Base-by-base conservation (phyloP, 1,139 yeast genomes). In the Pichia norvegensis region DNA sequence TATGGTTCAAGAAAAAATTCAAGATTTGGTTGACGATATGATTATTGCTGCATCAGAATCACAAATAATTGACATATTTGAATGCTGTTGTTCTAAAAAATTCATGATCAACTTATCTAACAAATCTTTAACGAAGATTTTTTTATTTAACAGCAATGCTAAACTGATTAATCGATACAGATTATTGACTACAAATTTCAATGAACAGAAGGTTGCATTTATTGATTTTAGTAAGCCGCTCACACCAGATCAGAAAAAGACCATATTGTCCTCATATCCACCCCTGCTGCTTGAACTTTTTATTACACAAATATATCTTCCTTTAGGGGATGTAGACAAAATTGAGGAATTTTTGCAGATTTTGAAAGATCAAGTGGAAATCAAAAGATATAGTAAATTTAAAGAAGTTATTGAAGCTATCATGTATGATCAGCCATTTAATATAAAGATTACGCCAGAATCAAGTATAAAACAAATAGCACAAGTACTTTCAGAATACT, bases 341-440 rank as follows among this genome's bases (percentile, higher is more conserved):
- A 40, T 41, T 10, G 29, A 36, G 6, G 51, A 48, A 20, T 48
- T 25, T 33, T 36, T 43, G 13, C 19, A 29, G 7, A 33, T 36
- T 21, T 21, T 38, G n/a, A 9, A 19, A 9, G n/a, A 9, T 9
- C 21, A 29, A 29, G 27, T 10, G 7, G 19, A 31, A n/a, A n/a
- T 9, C 19, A 13, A 16, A 4, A 31, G 33, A 2, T 40, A 23
- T 19, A 29, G 8, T 13, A 29, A 16, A 14, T 47, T 38, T 16
- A 40, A 36, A 42, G 16, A 29, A 31, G 16, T 31, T 8, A 11
- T 31, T 17, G 9, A 16, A 16, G 7, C 35, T 8, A 2, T 17
- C 4, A 5, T 31, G 4, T 16, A 8, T 31, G 14, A 31, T 8
- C 19, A 16, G 19, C 35, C 35, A 14, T 13, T 27, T 14, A 3